A percentile compares a stretch with the other conserved stretches of the same genome.
phyloP scores from a whole-genome alignment of 108 stramenopile genomes.

The Nitzschia inconspicua region DNA sequence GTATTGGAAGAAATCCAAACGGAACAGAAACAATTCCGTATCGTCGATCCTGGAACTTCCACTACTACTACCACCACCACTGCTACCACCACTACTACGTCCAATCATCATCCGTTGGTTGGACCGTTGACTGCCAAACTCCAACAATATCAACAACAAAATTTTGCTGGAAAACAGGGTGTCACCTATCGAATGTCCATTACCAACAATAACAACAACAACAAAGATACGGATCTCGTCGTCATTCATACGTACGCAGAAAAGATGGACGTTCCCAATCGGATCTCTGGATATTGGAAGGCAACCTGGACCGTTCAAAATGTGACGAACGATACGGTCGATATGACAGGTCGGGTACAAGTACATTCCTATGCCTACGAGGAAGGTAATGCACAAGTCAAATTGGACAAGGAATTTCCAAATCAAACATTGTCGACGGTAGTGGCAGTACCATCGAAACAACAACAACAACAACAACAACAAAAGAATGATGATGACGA shows the following conservation, averaged over 20 bases:
- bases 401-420: slow-evolving; percentile 21
- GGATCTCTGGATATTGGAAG: slow-evolving; percentile 47
- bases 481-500: slow-evolving; percentile 28
- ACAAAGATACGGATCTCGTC: neutral
- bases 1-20: slow-evolving; percentile 2
- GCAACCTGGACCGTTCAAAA: slow-evolving; percentile 32
- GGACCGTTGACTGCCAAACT: slow-evolving; percentile 15
- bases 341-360: slow-evolving; percentile 26
- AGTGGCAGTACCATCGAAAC: too few relatives aligned
- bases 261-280: slow-evolving; percentile 47
- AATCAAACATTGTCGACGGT: neutral
- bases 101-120: slow-evolving; percentile 15
- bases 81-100: too few relatives aligned
- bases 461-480: too few relatives aligned
- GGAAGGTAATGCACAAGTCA: slow-evolving; percentile 57
- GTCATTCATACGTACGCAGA: slow-evolving; percentile 42
- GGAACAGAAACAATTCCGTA: slow-evolving; percentile 8
- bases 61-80: too few relatives aligned
- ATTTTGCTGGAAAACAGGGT: slow-evolving; percentile 13
- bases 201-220: neutral
- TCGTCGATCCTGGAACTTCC: slow-evolving; percentile 9
- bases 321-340: neutral
- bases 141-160: slow-evolving; percentile 22
- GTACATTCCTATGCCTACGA: slow-evolving; percentile 52
- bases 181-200: neutral